A percentile compares a stretch with the other conserved stretches of the same genome.
Evolutionary conservation across 768 basidiomycete species (phyloP).

Genomic region (Tylopilus rubrobrunneus): DNA sequence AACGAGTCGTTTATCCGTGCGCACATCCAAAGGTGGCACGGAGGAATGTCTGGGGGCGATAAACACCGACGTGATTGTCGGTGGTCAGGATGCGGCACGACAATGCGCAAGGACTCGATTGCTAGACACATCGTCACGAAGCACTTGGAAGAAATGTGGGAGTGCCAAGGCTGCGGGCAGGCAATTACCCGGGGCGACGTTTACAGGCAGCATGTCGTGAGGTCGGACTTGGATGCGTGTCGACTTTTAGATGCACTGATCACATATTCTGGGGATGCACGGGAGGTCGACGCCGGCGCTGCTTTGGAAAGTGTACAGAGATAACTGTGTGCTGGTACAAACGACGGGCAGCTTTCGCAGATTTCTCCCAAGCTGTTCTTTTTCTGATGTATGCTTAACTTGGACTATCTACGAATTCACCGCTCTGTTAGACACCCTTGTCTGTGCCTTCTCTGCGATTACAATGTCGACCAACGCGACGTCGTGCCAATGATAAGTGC

Average conservation of each 20-base stretch:
- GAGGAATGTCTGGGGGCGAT: constrained; percentile 6
- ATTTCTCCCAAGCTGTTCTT: too few relatives aligned
- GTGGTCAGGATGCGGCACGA: constrained; percentile 13
- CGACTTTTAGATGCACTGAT: constrained; percentile 3
- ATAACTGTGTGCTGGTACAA: background rate
- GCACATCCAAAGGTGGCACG: constrained; percentile 21
- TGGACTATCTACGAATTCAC: too few relatives aligned
- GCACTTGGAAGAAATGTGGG: constrained; percentile 12
- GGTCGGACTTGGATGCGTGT: constrained; percentile 1
- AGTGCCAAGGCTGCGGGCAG: constrained; percentile 8
- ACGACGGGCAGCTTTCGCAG: too few relatives aligned
- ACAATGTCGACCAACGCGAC: too few relatives aligned
- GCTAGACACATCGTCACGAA: constrained; percentile 12
- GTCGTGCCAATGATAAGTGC: too few relatives aligned
- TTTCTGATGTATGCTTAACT: too few relatives aligned
- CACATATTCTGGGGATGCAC: constrained; percentile 5
- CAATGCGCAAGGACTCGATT: constrained; percentile 24
- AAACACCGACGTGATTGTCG: constrained; percentile 5
- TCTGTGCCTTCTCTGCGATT: too few relatives aligned
- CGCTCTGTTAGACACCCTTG: too few relatives aligned
- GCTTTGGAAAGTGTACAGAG: constrained; percentile 7
- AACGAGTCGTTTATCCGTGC: constrained; percentile 8
- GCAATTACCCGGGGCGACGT: constrained; percentile 8
- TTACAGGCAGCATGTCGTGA: constrained; percentile 3
- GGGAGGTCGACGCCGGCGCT: background rate